Evolutionary conservation across 805 yeast genomes (phyloP).

Genomic region (Cyberlindnera maclurae): DNA sequence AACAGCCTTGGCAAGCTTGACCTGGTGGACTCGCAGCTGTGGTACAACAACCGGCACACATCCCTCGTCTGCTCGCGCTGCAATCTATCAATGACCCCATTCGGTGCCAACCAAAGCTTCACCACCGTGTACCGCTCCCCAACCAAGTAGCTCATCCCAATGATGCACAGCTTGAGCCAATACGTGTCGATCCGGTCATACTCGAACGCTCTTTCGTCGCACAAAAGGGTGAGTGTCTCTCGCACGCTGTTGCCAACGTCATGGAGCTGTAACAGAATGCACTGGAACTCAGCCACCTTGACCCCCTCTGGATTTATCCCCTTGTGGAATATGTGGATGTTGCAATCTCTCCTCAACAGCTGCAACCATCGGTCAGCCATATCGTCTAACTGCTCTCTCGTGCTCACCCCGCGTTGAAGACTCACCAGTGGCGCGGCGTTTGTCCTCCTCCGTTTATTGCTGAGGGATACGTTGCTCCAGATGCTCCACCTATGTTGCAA

Average conservation of each 20-base stretch:
- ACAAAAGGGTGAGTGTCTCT: not conserved
- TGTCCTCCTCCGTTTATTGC: not conserved
- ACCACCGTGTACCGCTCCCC: not conserved
- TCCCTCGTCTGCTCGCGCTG: not conserved
- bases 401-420: not conserved
- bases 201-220: slow-evolving; percentile 1
- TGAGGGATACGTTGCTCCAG: slow-evolving; percentile 1
- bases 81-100: slow-evolving; percentile 1
- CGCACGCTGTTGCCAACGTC: too few relatives aligned
- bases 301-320: not conserved
- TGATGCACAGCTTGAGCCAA: slow-evolving; percentile 1
- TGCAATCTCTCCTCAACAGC: not conserved
- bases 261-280: too few relatives aligned
- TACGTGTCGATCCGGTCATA: slow-evolving; percentile 1
- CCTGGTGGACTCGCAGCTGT: not conserved
- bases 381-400: not conserved
- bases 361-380: not conserved
- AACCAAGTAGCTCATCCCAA: not conserved
- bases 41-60: slow-evolving; percentile 1
- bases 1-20: not conserved
- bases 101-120: slow-evolving; percentile 1
- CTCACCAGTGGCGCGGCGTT: not conserved
- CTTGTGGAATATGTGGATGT: not conserved
- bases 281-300: too few relatives aligned
- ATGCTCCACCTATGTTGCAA: slow-evolving; percentile 1